Percentiles rank a stretch among this genome's conserved stretches.
These are phyloP conservation scores for Aspergillus candidus DNA, from an alignment of 2,329 filamentous ascomycete genomes.

Conservation along the genomic window DNA sequence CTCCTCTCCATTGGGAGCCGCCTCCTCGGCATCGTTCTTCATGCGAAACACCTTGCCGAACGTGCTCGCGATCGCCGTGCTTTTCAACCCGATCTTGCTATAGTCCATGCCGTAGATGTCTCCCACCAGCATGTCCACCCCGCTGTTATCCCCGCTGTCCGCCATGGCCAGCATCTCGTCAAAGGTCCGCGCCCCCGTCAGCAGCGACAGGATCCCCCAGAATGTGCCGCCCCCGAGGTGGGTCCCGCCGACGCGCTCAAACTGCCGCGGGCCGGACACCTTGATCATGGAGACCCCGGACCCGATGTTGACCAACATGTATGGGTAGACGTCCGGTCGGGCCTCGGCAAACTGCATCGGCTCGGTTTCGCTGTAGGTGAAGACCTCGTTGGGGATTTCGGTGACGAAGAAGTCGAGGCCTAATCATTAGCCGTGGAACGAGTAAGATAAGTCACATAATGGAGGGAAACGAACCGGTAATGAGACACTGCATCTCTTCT, in stretches of 20 bases:
- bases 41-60: conserved; percentile 96
- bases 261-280: conserved; percentile 80
- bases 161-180: conserved; percentile 95
- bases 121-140: conserved; percentile 93
- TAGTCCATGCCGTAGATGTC: conserved; percentile 98
- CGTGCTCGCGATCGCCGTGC: conserved; percentile 88
- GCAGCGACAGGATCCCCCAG: conserved; percentile 85
- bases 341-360: conserved; percentile 85
- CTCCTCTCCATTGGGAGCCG: conserved; percentile 66
- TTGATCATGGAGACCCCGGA: conserved; percentile 97
- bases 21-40: conserved; percentile 75
- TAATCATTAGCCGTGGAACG: conserved; percentile 29
- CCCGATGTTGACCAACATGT: conserved; percentile 95
- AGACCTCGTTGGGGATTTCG: conserved; percentile 93
- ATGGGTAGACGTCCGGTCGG: conserved; percentile 81
- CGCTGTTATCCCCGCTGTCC: conserved; percentile 82
- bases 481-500: conserved; percentile 98
- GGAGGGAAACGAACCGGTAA: conserved; percentile 60
- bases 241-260: conserved; percentile 86
- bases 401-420: conserved; percentile 98
- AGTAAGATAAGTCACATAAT: not conserved
- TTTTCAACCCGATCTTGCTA: conserved; percentile 91
- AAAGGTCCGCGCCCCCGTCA: conserved; percentile 92
- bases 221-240: conserved; percentile 95
- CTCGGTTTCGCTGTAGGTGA: conserved; percentile 86